Evolutionary conservation across 345 rosid species (phyloP), one percentile per base, ranked within the genome.

Genomic region (Brassica carinata): DNA sequence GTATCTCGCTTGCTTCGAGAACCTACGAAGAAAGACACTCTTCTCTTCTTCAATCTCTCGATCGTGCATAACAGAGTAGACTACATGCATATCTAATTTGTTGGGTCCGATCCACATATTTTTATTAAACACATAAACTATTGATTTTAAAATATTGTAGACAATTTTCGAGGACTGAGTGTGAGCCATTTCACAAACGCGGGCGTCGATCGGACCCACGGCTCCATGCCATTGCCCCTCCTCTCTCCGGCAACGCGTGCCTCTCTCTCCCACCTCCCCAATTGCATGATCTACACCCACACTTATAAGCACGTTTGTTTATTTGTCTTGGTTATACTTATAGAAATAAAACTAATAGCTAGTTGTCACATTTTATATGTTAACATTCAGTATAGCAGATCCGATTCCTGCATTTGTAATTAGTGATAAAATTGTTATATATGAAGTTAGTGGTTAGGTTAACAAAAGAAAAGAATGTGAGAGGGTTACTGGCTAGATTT

Each of bases 241-340:
- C 83, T 82, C 81, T 75, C 72, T 75, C 95, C 90, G 92, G 92
- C 98, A 88, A 89, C 88, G 89, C 94, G 91, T 94, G 97, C 94
- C 82, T 69, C 84, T 77, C 71, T 55, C 70, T 66, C 34, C 29
- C 66, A 70, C 86, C 68, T 51, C 68, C 17, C 18, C 43, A 38
- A 36, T 40, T 29, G 81, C 45, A 55, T 79, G 72, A 71, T 72
- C 26, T 64, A 38, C 59, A 57, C 53, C 48, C 83, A 74, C 72
- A 80, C 76, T 75, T 80, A 53, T 55, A 64, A 34, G 79, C 83
- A 75, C 48, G 83, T 74, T 80, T 63, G 5, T 61, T 73, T 73
- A 18, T 73, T 73, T 67, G 5, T 43, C 63, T 73, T 43, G 6
- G 19, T 30, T 58, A 30, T 31, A 13, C n/a, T 30, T 58, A 30